phyloP scores from a whole-genome alignment of 2,329 filamentous ascomycete species.

The Thelonectria rubi region DNA sequence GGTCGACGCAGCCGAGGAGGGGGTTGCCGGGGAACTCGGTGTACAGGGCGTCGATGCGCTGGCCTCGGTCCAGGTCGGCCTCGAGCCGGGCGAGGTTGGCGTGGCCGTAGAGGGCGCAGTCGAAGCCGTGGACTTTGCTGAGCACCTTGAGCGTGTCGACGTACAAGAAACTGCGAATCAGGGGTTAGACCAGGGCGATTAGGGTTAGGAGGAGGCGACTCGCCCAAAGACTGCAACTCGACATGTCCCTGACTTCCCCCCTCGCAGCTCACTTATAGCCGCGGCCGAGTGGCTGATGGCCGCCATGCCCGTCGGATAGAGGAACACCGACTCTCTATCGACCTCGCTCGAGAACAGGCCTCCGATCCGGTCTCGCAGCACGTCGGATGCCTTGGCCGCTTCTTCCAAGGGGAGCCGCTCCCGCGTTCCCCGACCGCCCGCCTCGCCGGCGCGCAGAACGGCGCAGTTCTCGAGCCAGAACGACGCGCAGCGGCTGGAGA shows the following conservation, averaged over 20 bases:
- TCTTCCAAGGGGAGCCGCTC: slow-evolving; percentile 11
- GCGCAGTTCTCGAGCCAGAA: slow-evolving; percentile 39
- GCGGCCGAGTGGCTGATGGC: slow-evolving; percentile 49
- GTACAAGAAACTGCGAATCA: no score
- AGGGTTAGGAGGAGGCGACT: neutral
- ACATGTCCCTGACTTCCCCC: neutral
- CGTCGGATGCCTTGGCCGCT: slow-evolving; percentile 18
- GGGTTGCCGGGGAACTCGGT: no score
- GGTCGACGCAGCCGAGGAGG: no score
- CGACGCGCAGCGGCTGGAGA: slow-evolving; percentile 42
- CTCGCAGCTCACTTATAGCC: slow-evolving; percentile 17
- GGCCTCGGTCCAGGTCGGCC: no score
- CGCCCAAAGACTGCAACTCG: slow-evolving; percentile 44
- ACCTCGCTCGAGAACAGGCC: slow-evolving; percentile 31
- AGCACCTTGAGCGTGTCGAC: no score
- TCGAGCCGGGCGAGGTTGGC: no score
- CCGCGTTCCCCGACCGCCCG: neutral
- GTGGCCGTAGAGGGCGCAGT: no score
- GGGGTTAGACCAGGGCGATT: no score
- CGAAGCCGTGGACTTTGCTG: no score
- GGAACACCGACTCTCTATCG: slow-evolving; percentile 52
- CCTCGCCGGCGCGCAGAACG: slow-evolving; percentile 23
- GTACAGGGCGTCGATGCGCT: no score
- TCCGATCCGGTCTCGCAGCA: slow-evolving; percentile 33
- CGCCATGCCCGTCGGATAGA: slow-evolving; percentile 63